Evolutionary conservation across 2,329 filamentous ascomycete species (phyloP), one percentile per base, ranked within the genome.

Genomic region (Pseudogymnoascus sp.): DNA sequence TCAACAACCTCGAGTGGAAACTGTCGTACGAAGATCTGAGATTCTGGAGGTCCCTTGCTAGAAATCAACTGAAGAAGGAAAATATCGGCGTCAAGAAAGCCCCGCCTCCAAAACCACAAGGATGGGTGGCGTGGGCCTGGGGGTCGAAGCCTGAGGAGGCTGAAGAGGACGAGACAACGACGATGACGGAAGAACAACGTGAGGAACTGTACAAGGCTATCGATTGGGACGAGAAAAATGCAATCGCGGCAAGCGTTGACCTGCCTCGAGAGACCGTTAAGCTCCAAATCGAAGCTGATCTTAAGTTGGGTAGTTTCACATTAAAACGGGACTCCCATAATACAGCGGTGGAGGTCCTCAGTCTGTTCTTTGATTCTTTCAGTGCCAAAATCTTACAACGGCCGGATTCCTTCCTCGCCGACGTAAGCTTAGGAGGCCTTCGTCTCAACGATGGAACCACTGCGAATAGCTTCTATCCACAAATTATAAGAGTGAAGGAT

Each of bases 191-290:
- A 66, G 88, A 98, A 75, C 93, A 99, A 74, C 88, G 93, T 43
- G 92, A 98, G 74, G 93, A 99, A 76, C 83, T 99, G 8, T 99
- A 98, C 75, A 89, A 96, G 69, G 96, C 91, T 60, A 99, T 99
- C 70, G 95, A 98, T 71, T 99, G 93, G 88, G 91, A 99, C 66
- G 95, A 99, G 76, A 98, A 97, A 79, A 88, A 93, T 65, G 90
- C 89, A 1, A 82, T 99, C 40, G 83, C 91, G 0, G 92, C 96
- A 68, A 88, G 89, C 43, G 88, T 99, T 3, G 95, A 99, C 69
- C 81, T 92, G 33, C 96, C 96, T 0, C 86, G 90, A 62, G 95
- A 99, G 69, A 91, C 91, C 8, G 83, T 99, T 71, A 97, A 98
- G 76, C 82, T 98, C 74, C 91, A 97, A 73, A 80, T 99, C 59